Base-by-base conservation (phyloP, 805 yeast species). In the Metschnikowia matae region DNA sequence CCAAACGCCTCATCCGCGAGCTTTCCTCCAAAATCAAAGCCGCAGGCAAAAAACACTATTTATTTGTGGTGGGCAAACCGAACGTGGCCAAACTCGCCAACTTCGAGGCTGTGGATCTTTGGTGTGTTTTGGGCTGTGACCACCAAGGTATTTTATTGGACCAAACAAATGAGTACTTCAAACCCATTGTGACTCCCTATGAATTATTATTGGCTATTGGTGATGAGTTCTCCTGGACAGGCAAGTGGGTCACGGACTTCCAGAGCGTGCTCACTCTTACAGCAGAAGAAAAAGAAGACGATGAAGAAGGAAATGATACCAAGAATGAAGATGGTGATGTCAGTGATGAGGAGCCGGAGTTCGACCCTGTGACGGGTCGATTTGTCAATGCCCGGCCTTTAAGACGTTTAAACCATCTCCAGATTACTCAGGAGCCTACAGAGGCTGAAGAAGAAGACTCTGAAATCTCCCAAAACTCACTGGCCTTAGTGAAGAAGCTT, bases 1-100 rank as follows among this genome's bases (percentile, higher is more conserved):
- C 96, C 5, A 80, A 82, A 47, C 74, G 65, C n/a, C 69, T 92
- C 34, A 74, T 92, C 48, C 81, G 83, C 48, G 73, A 74, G 33
- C 79, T 90, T 6, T 78, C 81, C 14, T 64, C 71, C 23, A 78
- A 85, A 67, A 81, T 94, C 51, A 78, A 75, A 46, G 75, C 72
- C 3, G 90, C 92, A 0, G 97, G 88, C 1, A 94, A 94, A 68
- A 94, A 94, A 62, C 92, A 88, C 57, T 94, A 94, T 63, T 79
- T 89, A 63, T 90, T 94, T 70, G 98, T 91, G 3, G 98, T 94
- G 3, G 99, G 99, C 10, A 94, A 94, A 66, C 98, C 98, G 8
- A 94, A 94, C 62, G 97, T 94, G 17, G 96, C 99, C 23, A 94
- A 94, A 62, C 73, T 94, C 46, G 99, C 98, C 8, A 94, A 94